Base-by-base conservation (phyloP, 257 asterid species). In the Lycium barbarum region DNA sequence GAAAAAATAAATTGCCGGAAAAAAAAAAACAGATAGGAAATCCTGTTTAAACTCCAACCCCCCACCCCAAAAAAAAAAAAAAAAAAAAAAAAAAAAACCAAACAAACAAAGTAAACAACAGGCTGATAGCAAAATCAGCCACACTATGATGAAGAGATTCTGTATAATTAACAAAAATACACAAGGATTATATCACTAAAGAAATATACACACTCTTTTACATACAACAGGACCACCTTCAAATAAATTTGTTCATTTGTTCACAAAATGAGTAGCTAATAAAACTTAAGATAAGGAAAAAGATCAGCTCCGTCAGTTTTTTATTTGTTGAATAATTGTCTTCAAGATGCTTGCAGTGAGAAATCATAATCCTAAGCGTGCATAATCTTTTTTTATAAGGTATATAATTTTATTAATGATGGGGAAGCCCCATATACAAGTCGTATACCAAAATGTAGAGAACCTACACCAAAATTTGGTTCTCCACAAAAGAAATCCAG, bases 381-480 rank as follows among this genome's bases (percentile, higher is more conserved):
- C 65, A 78, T 78, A 35, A 3, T 14, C 40, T 26, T 45, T 45
- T 26, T 72, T 10, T 5, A 40, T 43, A 40, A 72, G 53, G 18
- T 43, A 45, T 43, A 72, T 71, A 71, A 43, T 17, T 40, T 40
- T 70, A 70, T 40, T 71, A n/a, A 71, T 76, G 45, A 51, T 15
- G 82, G 62, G 45, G n/a, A 76, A 13, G 45, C 58, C 38, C 65
- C 47, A 13, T 7, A 14, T 76, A 76, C 9, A 26, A 38, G 82
- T 4, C 2, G 26, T 51, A 76, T 49, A 74, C 81, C 47, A 76
- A 51, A 53, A 13, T 18, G 7, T 76, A 76, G 40, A 76, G 63
- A 76, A 8, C 82, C 82, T 76, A 76, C 36, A 76, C 43, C n/a
- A 15, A 26, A 76, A 26, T 76, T 22, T 76, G 62, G 40, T 53